phyloP scores from a whole-genome alignment of 2,329 filamentous ascomycete genomes.

The Cordyceps cateniannulata region DNA sequence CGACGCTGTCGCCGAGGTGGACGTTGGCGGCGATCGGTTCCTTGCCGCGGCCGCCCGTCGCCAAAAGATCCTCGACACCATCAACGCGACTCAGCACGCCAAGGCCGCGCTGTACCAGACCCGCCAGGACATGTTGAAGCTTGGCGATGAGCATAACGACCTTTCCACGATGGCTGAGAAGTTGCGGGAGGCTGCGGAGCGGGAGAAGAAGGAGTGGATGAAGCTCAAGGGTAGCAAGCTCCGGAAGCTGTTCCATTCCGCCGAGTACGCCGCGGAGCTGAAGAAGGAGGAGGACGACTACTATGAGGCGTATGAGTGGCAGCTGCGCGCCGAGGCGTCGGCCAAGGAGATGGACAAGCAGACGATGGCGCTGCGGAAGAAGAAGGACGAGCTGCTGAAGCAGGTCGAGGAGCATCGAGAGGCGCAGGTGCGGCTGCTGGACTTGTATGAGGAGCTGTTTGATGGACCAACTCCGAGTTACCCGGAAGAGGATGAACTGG shows the following conservation, averaged over 20 bases:
- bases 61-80: background rate
- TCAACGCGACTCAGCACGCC: background rate
- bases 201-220: constrained; percentile 3
- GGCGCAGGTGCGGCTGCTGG: background rate
- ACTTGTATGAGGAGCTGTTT: background rate
- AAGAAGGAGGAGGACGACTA: constrained; percentile 2
- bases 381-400: background rate
- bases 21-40: background rate
- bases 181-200: background rate
- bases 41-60: background rate
- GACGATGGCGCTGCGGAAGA: background rate
- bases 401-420: background rate
- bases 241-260: background rate
- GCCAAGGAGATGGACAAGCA: background rate
- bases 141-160: background rate
- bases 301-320: constrained; percentile 8
- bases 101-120: background rate
- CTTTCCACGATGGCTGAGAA: background rate
- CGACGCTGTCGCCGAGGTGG: background rate
- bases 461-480: background rate
- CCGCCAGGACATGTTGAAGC: background rate
- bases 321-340: background rate
- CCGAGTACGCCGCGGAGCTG: background rate
- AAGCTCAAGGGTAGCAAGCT: background rate
- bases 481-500: background rate